Evolutionary conservation across 345 rosid genomes (phyloP).

Genomic region (Pseudoturritis turrita): DNA sequence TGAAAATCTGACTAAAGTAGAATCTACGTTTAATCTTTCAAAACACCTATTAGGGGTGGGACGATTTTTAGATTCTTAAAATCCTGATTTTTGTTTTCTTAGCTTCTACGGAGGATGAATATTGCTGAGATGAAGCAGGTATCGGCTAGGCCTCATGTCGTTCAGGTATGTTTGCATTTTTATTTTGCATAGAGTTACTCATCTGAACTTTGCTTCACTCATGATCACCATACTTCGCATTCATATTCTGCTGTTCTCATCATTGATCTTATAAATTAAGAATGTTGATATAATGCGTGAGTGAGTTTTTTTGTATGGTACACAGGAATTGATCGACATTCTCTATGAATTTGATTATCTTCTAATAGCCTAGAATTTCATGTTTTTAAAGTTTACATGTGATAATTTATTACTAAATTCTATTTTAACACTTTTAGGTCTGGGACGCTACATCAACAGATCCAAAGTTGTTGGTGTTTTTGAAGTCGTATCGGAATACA

Average conservation of each 20-base stretch:
- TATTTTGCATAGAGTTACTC: background rate
- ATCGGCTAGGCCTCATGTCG: constrained; percentile 96
- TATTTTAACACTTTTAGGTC: constrained; percentile 41
- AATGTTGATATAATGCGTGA: background rate
- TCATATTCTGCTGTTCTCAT: background rate
- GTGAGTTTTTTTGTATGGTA: background rate
- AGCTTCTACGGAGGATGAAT: constrained; percentile 94
- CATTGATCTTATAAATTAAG: background rate
- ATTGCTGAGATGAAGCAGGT: constrained; percentile 91
- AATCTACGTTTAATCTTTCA: too few relatives aligned
- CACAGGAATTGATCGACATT: too few relatives aligned
- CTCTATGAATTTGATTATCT: too few relatives aligned
- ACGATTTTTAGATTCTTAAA: too few relatives aligned
- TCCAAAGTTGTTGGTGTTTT: constrained; percentile 87
- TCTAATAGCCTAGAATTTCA: background rate
- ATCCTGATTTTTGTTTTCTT: constrained; percentile 21
- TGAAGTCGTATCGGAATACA: constrained; percentile 90
- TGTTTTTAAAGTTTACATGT: background rate
- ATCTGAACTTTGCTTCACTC: background rate
- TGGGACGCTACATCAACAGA: constrained; percentile 99
- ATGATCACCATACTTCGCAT: background rate
- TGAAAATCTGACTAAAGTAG: too few relatives aligned
- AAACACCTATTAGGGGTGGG: too few relatives aligned
- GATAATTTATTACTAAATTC: background rate
- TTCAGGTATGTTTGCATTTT: constrained; percentile 56